Conservation (phyloP, 345 rosid species). For the Cardamine chenopodiifolia region DNA sequence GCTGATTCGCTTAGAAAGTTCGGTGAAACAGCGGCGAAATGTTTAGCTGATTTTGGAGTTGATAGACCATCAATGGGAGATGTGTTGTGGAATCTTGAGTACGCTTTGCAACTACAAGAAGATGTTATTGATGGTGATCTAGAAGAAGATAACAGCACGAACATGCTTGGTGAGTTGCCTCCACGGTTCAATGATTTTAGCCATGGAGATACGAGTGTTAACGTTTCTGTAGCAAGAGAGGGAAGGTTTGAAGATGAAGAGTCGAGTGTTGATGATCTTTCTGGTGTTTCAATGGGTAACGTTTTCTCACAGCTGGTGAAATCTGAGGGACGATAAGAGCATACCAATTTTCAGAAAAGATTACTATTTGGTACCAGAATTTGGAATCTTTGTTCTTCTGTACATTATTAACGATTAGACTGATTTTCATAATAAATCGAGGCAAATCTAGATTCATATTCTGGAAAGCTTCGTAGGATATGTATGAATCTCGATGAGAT, state of each 20-base stretch:
- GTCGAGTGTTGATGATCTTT: slow-evolving; percentile 54
- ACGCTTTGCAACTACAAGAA: slow-evolving; percentile 83
- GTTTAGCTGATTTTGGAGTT: slow-evolving; percentile 81
- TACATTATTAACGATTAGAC: not conserved
- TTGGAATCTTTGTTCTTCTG: not conserved
- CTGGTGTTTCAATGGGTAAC: slow-evolving; percentile 69
- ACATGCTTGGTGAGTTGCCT: slow-evolving; percentile 68
- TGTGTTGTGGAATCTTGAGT: slow-evolving; percentile 90
- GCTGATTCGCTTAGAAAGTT: slow-evolving; percentile 80
- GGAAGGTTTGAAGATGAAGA: slow-evolving; percentile 45
- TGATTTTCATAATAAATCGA: not conserved
- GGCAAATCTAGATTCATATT: too few relatives aligned
- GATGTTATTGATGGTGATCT: slow-evolving; percentile 55
- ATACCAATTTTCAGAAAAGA: not conserved
- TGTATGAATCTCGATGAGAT: not conserved
- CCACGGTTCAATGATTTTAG: slow-evolving; percentile 56
- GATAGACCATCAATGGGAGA: slow-evolving; percentile 92
- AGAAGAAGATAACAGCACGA: slow-evolving; percentile 77
- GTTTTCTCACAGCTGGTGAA: slow-evolving; percentile 87
- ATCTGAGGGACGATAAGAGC: slow-evolving; percentile 67
- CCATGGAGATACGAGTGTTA: slow-evolving; percentile 45
- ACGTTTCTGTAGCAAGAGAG: slow-evolving; percentile 33
- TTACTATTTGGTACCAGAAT: not conserved
- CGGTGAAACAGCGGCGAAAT: slow-evolving; percentile 87
- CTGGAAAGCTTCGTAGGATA: too few relatives aligned